Evolutionary conservation across 2,329 filamentous ascomycete species (phyloP), one percentile per base, ranked within the genome.

Genomic region (Aspergillus hortae): DNA sequence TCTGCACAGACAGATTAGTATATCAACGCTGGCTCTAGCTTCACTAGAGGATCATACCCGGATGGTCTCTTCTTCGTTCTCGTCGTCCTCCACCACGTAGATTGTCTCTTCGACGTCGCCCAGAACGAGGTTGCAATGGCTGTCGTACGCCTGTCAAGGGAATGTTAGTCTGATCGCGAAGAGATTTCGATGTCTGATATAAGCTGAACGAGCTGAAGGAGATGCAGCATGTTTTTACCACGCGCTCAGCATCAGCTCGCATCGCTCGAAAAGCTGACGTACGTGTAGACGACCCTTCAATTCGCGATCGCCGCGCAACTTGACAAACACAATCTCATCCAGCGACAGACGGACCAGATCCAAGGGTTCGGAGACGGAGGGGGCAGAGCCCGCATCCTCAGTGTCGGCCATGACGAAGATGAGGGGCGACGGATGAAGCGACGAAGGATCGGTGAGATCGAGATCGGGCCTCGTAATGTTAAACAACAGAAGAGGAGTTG

Each of bases 21-120:
- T 19, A 19, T 4, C 19, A 19, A 3, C 19, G 19, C 10, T 6
- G 33, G 9, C 1, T 14, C 6, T 3, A 7, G 40, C 21, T 14
- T 7, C 5, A 25, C 19, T 19, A 23, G 36, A 19, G 5, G 23
- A 15, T 46, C 15, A 61, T 68, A 92, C 89, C 79, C 85, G 89
- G 64, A 90, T 79, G 25, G 84, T 83, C 52, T 92, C 80, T 56
- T 82, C 87, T 52, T 88, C 86, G 19, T 90, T 88, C 14, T 87
- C 84, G 38, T 95, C 90, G 54, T 96, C 92, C 54, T 96, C 92
- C 4, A 95, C 86, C 32, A 92, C 80, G 69, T 96, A 99, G 61
- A 99, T 91, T 6, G 92, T 97, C 79, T 99, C 94, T 68, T 96
- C 91, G 4, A 97, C 94, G 60, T 99, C 94, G 49, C 94, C 92